phyloP scores from a whole-genome alignment of 1,139 yeast species.

The Suhomyces ambrosiae region DNA sequence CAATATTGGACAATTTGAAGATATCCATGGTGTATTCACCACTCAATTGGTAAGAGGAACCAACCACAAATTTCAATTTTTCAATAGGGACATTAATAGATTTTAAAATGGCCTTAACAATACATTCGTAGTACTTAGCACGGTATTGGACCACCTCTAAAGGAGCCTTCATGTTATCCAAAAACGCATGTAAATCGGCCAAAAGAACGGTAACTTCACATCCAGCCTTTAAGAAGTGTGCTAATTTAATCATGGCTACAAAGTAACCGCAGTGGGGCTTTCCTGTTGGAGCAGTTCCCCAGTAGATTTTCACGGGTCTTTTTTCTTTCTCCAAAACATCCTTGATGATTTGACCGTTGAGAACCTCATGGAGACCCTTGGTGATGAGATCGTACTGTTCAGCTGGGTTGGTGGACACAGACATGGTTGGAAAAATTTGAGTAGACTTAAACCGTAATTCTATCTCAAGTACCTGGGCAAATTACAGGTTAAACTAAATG shows the following conservation, averaged over 20 bases:
- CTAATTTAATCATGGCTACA: slow-evolving; percentile 95
- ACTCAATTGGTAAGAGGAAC: slow-evolving; percentile 83
- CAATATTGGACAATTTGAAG: slow-evolving; percentile 78
- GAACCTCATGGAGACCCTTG: slow-evolving; percentile 85
- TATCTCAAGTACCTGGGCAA: too few relatives aligned
- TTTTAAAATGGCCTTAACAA: slow-evolving; percentile 79
- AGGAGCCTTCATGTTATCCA: slow-evolving; percentile 98
- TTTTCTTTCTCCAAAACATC: slow-evolving; percentile 78
- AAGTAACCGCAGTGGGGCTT: slow-evolving; percentile 98
- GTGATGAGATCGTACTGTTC: slow-evolving; percentile 80
- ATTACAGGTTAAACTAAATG: too few relatives aligned
- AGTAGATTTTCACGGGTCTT: slow-evolving; percentile 83
- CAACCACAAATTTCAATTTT: slow-evolving; percentile 77
- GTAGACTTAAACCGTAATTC: too few relatives aligned
- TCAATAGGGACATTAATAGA: slow-evolving; percentile 93
- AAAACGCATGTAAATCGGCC: slow-evolving; percentile 97
- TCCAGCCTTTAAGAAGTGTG: slow-evolving; percentile 93
- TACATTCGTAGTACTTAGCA: slow-evolving; percentile 82
- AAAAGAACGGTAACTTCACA: slow-evolving; percentile 89
- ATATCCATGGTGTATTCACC: slow-evolving; percentile 85
- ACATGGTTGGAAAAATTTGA: slow-evolving; percentile 18
- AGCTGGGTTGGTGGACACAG: slow-evolving; percentile 43
- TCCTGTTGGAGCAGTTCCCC: slow-evolving; percentile 95
- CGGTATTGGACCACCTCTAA: slow-evolving; percentile 87
- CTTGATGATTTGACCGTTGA: slow-evolving; percentile 86